Percentiles rank a stretch among this genome's conserved stretches.
These are phyloP conservation scores for Russula abietina DNA, from an alignment of 768 basidiomycete genomes.

Conservation along the genomic window DNA sequence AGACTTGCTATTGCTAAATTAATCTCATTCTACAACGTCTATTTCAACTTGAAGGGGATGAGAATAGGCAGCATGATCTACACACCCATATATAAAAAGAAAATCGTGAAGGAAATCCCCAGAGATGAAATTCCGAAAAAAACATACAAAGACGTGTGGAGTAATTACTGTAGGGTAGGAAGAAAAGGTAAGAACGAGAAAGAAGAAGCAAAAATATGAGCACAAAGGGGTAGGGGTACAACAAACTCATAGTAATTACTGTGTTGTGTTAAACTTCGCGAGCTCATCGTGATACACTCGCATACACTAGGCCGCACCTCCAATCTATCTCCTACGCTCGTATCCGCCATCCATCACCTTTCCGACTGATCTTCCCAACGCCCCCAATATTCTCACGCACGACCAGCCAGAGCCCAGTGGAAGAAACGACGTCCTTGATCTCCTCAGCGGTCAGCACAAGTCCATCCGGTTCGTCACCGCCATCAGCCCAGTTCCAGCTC, in stretches of 20 bases:
- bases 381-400: slow-evolving; percentile 92
- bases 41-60: too few relatives aligned
- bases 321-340: slow-evolving; percentile 38
- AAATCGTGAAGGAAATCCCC: not conserved
- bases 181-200: not conserved
- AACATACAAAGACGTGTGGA: not conserved
- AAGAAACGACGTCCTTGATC: slow-evolving; percentile 87
- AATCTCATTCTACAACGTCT: too few relatives aligned
- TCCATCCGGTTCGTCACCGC: slow-evolving; percentile 33
- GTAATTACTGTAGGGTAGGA: not conserved
- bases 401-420: slow-evolving; percentile 85
- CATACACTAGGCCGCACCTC: not conserved
- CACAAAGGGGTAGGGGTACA: not conserved
- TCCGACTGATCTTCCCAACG: slow-evolving; percentile 69
- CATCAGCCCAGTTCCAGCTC: not conserved
- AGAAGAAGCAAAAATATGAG: not conserved
- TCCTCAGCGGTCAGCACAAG: slow-evolving; percentile 80
- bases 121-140: not conserved
- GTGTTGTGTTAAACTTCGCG: not conserved
- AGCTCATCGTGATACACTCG: not conserved
- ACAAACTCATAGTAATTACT: not conserved
- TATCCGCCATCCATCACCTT: slow-evolving; percentile 76
- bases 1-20: too few relatives aligned
- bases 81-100: not conserved
- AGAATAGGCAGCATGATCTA: too few relatives aligned